phyloP scores from a whole-genome alignment of 2,329 filamentous ascomycete genomes.

The Epicoccum nigrum region DNA sequence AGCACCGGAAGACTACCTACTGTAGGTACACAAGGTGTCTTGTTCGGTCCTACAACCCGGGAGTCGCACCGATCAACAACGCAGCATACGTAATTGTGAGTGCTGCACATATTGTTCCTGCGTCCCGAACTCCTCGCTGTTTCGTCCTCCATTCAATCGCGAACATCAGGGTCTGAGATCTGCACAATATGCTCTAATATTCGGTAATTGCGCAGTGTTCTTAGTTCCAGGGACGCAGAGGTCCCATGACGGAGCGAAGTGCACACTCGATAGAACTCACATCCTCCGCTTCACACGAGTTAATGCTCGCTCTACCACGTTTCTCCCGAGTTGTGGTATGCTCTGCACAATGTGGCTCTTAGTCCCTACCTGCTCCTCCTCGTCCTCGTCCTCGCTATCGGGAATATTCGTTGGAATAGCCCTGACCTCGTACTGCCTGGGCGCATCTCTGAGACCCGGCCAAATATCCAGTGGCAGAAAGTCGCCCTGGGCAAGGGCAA shows the following conservation, averaged over 20 bases:
- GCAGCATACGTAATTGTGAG: no score
- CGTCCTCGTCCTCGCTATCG: slow-evolving; percentile 21
- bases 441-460: slow-evolving; percentile 62
- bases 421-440: slow-evolving; percentile 43
- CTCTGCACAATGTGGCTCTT: slow-evolving; percentile 30
- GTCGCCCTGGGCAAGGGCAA: slow-evolving; percentile 82
- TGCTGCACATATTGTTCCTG: not conserved
- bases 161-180: not conserved
- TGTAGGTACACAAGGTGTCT: not conserved
- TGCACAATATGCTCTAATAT: not conserved
- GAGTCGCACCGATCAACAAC: not conserved
- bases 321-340: slow-evolving; percentile 44
- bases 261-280: slow-evolving; percentile 17
- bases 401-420: slow-evolving; percentile 23
- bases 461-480: slow-evolving; percentile 88
- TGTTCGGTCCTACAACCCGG: not conserved
- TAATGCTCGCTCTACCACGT: slow-evolving; percentile 44
- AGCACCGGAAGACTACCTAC: not conserved
- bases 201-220: no score
- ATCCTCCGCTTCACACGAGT: slow-evolving; percentile 46
- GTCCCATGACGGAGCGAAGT: not conserved
- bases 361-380: slow-evolving; percentile 19
- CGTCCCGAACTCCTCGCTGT: not conserved
- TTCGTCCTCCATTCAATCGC: no score
- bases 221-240: not conserved